A percentile compares a stretch with the other conserved stretches of the same genome.
Evolutionary conservation across 108 stramenopile species (phyloP).

Genomic region (Licmophora abbreviata): DNA sequence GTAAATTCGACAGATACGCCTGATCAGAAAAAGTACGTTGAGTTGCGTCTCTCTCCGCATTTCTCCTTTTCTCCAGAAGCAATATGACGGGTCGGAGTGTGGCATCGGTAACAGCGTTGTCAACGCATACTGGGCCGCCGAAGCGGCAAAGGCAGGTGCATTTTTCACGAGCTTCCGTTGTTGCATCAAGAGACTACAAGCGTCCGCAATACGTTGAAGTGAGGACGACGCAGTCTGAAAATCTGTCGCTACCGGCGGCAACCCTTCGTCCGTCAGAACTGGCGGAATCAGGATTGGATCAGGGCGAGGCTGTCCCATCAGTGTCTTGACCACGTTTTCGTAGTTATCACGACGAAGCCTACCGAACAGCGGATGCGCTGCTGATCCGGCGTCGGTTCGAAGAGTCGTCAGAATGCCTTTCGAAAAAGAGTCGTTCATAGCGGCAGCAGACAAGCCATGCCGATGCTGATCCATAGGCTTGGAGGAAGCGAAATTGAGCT

Average conservation of each 20-base stretch:
- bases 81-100: constrained; percentile 67
- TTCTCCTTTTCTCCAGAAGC: constrained; percentile 87
- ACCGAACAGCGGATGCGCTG: constrained; percentile 87
- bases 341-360: constrained; percentile 88
- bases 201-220: constrained; percentile 83
- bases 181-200: constrained; percentile 92
- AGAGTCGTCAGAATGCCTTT: constrained; percentile 64
- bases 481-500: constrained; percentile 68
- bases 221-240: constrained; percentile 84
- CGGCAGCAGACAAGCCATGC: constrained; percentile 40
- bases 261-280: constrained; percentile 83
- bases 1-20: constrained; percentile 84
- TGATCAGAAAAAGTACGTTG: constrained; percentile 80
- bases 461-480: constrained; percentile 78
- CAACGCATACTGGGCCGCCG: constrained; percentile 92
- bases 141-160: constrained; percentile 90
- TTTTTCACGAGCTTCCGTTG: constrained; percentile 94
- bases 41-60: constrained; percentile 93
- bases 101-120: constrained; percentile 93
- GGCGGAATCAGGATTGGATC: constrained; percentile 94
- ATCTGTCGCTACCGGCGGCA: constrained; percentile 83
- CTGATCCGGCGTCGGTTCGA: constrained; percentile 61
- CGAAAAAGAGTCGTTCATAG: constrained; percentile 52
- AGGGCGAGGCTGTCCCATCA: constrained; percentile 83
- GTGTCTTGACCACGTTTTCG: constrained; percentile 78